Base-by-base conservation (phyloP, 2,329 filamentous ascomycete species). In the Alternaria novae-zelandiae region DNA sequence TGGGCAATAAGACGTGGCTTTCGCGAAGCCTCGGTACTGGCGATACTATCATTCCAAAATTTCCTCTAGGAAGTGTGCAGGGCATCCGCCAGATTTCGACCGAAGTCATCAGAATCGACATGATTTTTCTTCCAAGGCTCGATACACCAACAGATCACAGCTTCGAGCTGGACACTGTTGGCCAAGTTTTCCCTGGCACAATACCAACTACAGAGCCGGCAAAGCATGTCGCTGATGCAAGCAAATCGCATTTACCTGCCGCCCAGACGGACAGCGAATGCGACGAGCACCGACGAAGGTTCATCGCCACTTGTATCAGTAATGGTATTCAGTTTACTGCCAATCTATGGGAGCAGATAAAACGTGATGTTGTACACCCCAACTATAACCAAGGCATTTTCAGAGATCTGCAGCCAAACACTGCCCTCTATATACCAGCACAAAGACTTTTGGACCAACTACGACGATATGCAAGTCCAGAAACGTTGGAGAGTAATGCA, bases 261-360 rank as follows among this genome's bases (percentile, higher is more conserved):
- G 13, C 13, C 26, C 23, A 4, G 13, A 23, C 9, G 15, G 65
- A 63, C 20, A 36, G 20, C 26, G 47, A 28, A 1, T 44, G 51
- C 10, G 67, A 70, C 15, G 47, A 49, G 13, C 26, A 32, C 2
- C 59, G 66, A 15, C 64, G 68, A 10, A 55, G 49, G 3, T 70
- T 70, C 12, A 59, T 70, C 9, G 68, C 68, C 10, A 47, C 57
- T 26, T 70, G 68, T 50, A 63, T 70, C 17, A 3, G 54, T 3
- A 61, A 63, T 26, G 68, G 68, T 5, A 9, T 57, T 17, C 6
- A 3, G 5, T 70, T 68, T 54, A 67, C 58, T 3, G 58, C 57
- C 20, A 53, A 60, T 15, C 50, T 70, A 23, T 70, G 68, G 68
- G 20, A 26, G n/a, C 68, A 70, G 30, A 45, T 69, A 7, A 45